Percentiles rank a stretch among this genome's conserved stretches.
These are phyloP conservation scores for Arachnopeziza araneosa DNA, from an alignment of 2,329 filamentous ascomycete genomes.

Conservation along the genomic window DNA sequence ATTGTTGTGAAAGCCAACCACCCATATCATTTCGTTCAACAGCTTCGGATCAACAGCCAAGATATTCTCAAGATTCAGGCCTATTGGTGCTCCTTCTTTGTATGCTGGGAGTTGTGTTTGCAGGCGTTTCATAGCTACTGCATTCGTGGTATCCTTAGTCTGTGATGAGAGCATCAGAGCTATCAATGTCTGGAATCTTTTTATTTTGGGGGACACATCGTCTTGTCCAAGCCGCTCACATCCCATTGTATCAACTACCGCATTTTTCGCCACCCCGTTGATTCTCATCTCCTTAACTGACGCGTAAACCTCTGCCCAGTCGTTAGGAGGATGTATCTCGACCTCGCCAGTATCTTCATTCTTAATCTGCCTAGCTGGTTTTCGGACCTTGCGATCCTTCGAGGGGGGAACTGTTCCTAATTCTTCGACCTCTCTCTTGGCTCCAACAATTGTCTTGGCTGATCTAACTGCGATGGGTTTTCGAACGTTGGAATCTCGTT, in stretches of 20 bases:
- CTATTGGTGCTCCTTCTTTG: conserved; percentile 31
- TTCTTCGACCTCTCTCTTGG: conserved; percentile 39
- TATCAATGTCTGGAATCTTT: conserved; percentile 63
- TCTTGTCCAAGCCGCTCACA: conserved; percentile 71
- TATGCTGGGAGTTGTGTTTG: conserved; percentile 51
- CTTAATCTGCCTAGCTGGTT: conserved; percentile 41
- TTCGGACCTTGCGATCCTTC: conserved; percentile 35
- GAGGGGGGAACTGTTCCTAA: conserved; percentile 24
- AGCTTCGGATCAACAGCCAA: conserved; percentile 51
- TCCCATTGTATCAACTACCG: conserved; percentile 96
- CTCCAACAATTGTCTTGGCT: conserved; percentile 22
- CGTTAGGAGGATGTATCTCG: conserved; percentile 55
- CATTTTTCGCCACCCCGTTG: conserved; percentile 55
- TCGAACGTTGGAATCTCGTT: conserved; percentile 35
- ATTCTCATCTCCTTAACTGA: conserved; percentile 71
- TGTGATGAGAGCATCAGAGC: conserved; percentile 68
- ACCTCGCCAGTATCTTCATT: conserved; percentile 37
- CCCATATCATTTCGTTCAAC: conserved; percentile 59
- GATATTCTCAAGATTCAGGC: conserved; percentile 58
- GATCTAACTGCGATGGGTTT: conserved; percentile 18
- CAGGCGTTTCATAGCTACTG: conserved; percentile 59
- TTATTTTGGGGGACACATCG: conserved; percentile 42
- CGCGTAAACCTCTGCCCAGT: conserved; percentile 81
- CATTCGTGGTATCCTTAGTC: conserved; percentile 69
- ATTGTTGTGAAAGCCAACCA: conserved; percentile 71